Percentiles rank a stretch among this genome's conserved stretches.
Conservation (phyloP, 2,329 filamentous ascomycete species). For the Sarocladium kiliense region DNA sequence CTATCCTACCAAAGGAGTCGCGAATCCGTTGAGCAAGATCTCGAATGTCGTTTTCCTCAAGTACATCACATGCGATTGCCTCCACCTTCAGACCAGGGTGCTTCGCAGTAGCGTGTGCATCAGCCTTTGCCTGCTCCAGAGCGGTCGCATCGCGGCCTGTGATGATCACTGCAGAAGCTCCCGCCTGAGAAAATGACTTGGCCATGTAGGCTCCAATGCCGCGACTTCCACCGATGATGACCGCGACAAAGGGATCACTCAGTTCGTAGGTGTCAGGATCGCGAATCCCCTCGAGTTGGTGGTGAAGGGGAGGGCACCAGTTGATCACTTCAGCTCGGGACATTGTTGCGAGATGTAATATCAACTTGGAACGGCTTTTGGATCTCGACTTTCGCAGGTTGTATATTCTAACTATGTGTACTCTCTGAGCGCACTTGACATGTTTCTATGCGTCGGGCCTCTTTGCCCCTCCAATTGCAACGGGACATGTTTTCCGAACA, state of each 20-base stretch:
- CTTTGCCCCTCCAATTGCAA: too few species aligned
- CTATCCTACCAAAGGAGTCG: not conserved
- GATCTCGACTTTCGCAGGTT: too few species aligned
- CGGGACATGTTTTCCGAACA: too few species aligned
- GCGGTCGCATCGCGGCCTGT: not conserved
- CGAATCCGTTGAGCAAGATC: not conserved
- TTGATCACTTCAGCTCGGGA: not conserved
- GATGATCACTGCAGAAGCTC: not conserved
- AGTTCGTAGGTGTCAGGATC: not conserved
- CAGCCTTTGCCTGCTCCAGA: not conserved
- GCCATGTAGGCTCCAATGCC: constrained; percentile 1
- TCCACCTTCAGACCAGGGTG: not conserved
- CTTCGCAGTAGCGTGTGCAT: not conserved
- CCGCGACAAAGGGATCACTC: not conserved
- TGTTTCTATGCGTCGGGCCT: too few species aligned
- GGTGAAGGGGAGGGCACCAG: constrained; percentile 1
- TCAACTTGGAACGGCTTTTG: too few species aligned
- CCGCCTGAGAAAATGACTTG: not conserved
- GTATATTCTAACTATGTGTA: too few species aligned
- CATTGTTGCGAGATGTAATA: not conserved
- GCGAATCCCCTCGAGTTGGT: not conserved
- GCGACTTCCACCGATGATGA: constrained; percentile 4
- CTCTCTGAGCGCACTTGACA: too few species aligned
- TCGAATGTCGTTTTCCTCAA: not conserved
- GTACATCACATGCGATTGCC: not conserved